Evolutionary conservation across 78 protist genomes (phyloP).

Genomic region (Protostelium mycophagum): DNA sequence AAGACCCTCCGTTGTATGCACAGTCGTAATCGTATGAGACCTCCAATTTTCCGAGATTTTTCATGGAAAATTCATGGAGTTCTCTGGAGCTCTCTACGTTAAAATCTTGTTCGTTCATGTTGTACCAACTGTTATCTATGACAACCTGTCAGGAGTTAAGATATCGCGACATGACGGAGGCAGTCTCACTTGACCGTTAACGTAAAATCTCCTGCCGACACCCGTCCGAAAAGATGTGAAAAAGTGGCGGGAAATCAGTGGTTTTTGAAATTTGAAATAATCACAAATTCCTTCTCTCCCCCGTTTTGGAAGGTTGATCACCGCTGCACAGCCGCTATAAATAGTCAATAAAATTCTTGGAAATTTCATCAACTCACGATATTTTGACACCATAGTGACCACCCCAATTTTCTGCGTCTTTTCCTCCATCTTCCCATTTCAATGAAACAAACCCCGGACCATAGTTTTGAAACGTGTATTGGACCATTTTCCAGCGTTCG

Average conservation of each 20-base stretch:
- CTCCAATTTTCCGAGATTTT: too few species aligned
- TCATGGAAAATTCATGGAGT: too few species aligned
- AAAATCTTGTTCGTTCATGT: neutral
- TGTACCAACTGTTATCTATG: neutral
- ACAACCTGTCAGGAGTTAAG: neutral
- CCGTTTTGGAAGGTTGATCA: neutral
- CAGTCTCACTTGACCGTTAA: neutral
- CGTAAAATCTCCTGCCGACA: neutral
- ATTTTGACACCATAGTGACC: neutral
- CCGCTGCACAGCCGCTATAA: neutral
- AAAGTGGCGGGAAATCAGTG: neutral
- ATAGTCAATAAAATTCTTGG: neutral
- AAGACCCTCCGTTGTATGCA: neutral
- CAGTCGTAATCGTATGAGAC: neutral
- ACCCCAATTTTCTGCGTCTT: neutral
- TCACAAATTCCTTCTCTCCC: neutral
- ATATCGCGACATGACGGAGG: neutral
- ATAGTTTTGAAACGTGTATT: neutral
- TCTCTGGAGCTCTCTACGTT: neutral
- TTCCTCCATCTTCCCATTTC: neutral
- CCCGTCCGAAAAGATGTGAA: neutral
- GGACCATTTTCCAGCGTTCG: neutral
- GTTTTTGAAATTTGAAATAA: neutral
- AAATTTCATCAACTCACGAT: neutral
- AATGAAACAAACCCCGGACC: neutral